Conservation (phyloP, 345 rosid species). For the Moringa oleifera region DNA sequence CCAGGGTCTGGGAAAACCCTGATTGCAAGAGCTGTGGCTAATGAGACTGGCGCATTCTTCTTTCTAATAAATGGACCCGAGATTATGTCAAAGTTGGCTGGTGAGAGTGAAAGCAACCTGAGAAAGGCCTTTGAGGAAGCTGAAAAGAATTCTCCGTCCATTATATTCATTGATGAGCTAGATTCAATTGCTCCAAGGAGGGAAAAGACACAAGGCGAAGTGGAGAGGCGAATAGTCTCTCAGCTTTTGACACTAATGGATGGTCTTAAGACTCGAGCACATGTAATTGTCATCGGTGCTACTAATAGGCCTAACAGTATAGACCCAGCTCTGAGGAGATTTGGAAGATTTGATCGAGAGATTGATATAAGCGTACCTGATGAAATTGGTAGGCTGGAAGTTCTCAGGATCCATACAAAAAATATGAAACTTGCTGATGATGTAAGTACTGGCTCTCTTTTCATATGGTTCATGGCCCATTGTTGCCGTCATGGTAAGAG, state of each 20-base stretch:
- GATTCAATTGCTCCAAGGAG: constrained; percentile 41
- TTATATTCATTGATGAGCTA: constrained; percentile 34
- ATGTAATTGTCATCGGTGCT: constrained; percentile 52
- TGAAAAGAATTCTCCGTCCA: constrained; percentile 9
- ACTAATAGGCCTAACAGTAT: constrained; percentile 51
- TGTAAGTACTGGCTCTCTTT: constrained; percentile 9
- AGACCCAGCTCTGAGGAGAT: constrained; percentile 47
- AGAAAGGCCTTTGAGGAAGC: constrained; percentile 11
- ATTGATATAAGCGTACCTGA: constrained; percentile 46
- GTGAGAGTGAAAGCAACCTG: constrained; percentile 9
- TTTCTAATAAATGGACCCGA: constrained; percentile 9
- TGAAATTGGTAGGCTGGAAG: constrained; percentile 48
- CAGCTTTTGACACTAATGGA: constrained; percentile 22
- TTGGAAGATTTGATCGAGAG: constrained; percentile 48
- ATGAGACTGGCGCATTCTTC: constrained; percentile 9
- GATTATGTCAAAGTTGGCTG: constrained; percentile 10
- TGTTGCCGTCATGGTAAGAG: neutral
- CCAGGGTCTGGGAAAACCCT: constrained; percentile 5
- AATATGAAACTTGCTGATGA: constrained; percentile 50
- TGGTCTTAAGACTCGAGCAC: constrained; percentile 30
- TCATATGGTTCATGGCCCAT: neutral
- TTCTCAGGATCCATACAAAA: constrained; percentile 44
- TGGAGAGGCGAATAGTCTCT: constrained; percentile 17
- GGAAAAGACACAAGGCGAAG: constrained; percentile 40
- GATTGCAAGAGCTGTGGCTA: constrained; percentile 9